A percentile compares a stretch with the other conserved stretches of the same genome.
Conservation (phyloP, 441 rosid species). For the Pelargonium cotyledonis region DNA sequence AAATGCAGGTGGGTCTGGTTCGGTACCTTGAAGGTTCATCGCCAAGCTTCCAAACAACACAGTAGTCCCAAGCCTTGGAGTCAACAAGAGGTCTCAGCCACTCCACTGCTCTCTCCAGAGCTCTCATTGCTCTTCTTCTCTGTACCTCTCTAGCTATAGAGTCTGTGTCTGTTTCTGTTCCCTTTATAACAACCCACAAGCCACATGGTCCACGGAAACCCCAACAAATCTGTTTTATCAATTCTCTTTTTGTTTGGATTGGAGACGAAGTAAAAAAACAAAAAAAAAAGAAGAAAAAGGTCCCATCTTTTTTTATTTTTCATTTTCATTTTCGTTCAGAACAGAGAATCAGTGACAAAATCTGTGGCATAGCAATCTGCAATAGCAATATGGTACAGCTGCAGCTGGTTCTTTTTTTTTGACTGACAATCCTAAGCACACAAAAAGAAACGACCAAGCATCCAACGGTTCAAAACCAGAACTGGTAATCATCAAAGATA, state of each 20-base stretch:
- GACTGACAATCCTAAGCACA: neutral
- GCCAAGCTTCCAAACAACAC: slow-evolving; percentile 73
- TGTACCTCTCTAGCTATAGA: neutral
- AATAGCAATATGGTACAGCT: neutral
- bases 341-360: neutral
- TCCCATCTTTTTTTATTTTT: neutral
- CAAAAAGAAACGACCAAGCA: neutral
- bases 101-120: slow-evolving; percentile 39
- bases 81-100: slow-evolving; percentile 72
- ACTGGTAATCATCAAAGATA: neutral
- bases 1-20: neutral
- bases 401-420: neutral
- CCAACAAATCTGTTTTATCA: neutral
- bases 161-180: neutral
- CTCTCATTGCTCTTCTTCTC: slow-evolving; percentile 30
- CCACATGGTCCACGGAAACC: neutral
- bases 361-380: neutral
- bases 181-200: neutral
- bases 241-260: neutral
- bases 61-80: slow-evolving; percentile 59
- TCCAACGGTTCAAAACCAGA: neutral
- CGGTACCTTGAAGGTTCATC: slow-evolving; percentile 68
- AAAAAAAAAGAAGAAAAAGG: neutral
- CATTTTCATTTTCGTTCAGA: neutral
- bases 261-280: neutral